Evolutionary conservation across 805 yeast genomes (phyloP).

Genomic region (Candida lessepsii): DNA sequence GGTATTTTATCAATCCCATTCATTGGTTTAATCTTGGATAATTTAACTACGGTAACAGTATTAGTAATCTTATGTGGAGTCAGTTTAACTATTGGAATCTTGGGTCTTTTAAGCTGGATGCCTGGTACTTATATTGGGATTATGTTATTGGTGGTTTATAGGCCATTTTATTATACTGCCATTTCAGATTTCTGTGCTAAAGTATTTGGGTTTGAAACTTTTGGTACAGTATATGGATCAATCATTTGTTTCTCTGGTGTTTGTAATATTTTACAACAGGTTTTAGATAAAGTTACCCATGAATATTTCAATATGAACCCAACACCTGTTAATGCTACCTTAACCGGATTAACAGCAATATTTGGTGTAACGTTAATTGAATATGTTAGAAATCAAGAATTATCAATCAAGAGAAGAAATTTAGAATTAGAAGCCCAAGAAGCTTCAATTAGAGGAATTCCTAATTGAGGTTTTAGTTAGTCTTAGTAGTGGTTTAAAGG

Average conservation of each 20-base stretch:
- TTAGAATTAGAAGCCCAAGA: slow-evolving; percentile 64
- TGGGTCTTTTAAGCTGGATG: slow-evolving; percentile 60
- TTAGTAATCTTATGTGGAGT: slow-evolving; percentile 50
- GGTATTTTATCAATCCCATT: slow-evolving; percentile 86
- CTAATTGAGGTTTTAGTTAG: too few species aligned
- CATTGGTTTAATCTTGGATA: slow-evolving; percentile 78
- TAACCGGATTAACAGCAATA: slow-evolving; percentile 54
- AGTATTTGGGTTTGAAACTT: slow-evolving; percentile 88
- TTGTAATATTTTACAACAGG: slow-evolving; percentile 71
- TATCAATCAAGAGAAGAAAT: slow-evolving; percentile 45
- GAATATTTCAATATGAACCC: slow-evolving; percentile 70
- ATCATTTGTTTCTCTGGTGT: slow-evolving; percentile 79
- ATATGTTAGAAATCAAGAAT: slow-evolving; percentile 43
- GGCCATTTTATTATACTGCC: slow-evolving; percentile 92
- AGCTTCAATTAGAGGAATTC: slow-evolving; percentile 50
- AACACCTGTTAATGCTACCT: slow-evolving; percentile 62
- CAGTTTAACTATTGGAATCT: slow-evolving; percentile 65
- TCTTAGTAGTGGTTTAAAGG: too few species aligned
- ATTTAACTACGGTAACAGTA: slow-evolving; percentile 59
- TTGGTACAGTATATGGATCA: slow-evolving; percentile 89
- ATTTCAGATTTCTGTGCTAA: slow-evolving; percentile 90
- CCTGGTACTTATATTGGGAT: slow-evolving; percentile 70
- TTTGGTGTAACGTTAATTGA: slow-evolving; percentile 47
- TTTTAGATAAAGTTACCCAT: slow-evolving; percentile 71
- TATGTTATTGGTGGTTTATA: slow-evolving; percentile 67